Evolutionary conservation across 306 rosid species (phyloP), one percentile per base, ranked within the genome.

Genomic region (Vachellia collinsii): DNA sequence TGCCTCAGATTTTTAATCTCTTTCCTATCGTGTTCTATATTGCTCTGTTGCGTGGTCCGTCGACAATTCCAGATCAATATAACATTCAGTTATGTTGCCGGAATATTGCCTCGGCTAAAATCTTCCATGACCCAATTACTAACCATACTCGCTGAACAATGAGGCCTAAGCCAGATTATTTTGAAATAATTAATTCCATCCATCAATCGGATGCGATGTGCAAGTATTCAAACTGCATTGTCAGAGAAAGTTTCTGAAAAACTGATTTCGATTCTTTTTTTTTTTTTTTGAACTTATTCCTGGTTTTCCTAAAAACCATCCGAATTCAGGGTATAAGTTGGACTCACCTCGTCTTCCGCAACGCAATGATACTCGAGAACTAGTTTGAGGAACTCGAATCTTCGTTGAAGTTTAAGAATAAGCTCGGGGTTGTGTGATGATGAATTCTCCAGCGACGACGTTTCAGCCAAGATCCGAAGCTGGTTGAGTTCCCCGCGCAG

Each of bases 281-380:
- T 46, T 25, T 14, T 10, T 68, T 58, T 46, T 22, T 29, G 34
- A 8, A 20, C 46, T 65, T 17, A 41, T 70, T 37, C 68, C 75
- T 39, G 20, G 36, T 69, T 67, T 73, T 69, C 59, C 77, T 47
- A 42, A 34, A 65, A 42, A 76, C 58, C 68, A 76, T 68, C 79
- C 58, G 23, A 12, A 13, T 25, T 8, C 19, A n/a, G 25, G 34
- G 36, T 39, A 47, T 25, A 54, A 65, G 0, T 17, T 44, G 48
- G 23, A 74, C 85, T 80, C 3, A 90, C 98, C 99, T 91, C 97
- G 54, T 95, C 98, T 80, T 95, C 99, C 0, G 96, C 91, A 47
- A 89, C 90, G 29, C 92, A 87, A 79, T 93, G 99, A 81, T 90
- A 92, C 82, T 89, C 78, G 9, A 71, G 80, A 82, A 84, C 94